phyloP scores from a whole-genome alignment of 768 basidiomycete species.

The Mycena filopes region DNA sequence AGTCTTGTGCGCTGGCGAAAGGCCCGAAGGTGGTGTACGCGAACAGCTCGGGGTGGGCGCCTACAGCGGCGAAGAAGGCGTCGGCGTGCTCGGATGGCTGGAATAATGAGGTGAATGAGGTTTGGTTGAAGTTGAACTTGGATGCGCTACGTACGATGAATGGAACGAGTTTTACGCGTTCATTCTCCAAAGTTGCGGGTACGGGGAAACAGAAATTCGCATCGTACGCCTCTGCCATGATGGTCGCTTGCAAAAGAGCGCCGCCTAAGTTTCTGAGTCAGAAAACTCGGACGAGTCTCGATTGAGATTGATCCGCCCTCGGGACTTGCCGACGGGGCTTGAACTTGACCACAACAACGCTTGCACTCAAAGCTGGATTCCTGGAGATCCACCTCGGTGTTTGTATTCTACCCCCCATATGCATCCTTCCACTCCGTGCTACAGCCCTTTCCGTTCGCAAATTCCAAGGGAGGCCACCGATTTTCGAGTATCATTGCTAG shows the following conservation, averaged over 20 bases:
- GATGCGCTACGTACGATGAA: slow-evolving; percentile 53
- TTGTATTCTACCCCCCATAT: too few species aligned
- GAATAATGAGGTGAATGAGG: background rate
- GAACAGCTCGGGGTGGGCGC: slow-evolving; percentile 53
- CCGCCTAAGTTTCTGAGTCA: too few species aligned
- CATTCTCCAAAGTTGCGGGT: slow-evolving; percentile 54
- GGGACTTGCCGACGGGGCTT: too few species aligned
- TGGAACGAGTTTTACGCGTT: slow-evolving; percentile 59
- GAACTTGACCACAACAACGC: too few species aligned
- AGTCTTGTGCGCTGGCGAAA: slow-evolving; percentile 49
- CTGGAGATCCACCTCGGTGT: too few species aligned
- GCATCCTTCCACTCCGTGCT: too few species aligned
- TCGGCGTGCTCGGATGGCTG: slow-evolving; percentile 59
- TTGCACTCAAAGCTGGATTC: too few species aligned
- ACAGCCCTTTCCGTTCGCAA: too few species aligned
- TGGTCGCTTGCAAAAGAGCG: background rate
- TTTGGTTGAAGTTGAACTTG: background rate
- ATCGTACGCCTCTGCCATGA: slow-evolving; percentile 37
- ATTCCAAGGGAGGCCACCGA: too few species aligned
- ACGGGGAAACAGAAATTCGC: slow-evolving; percentile 64
- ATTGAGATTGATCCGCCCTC: too few species aligned
- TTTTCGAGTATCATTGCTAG: too few species aligned
- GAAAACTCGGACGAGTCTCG: too few species aligned
- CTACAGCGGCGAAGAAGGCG: slow-evolving; percentile 47
- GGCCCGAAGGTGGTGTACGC: slow-evolving; percentile 63